Evolutionary conservation across 306 rosid genomes (phyloP), one percentile per base, ranked within the genome.

Genomic region (Quercus engelmannii): DNA sequence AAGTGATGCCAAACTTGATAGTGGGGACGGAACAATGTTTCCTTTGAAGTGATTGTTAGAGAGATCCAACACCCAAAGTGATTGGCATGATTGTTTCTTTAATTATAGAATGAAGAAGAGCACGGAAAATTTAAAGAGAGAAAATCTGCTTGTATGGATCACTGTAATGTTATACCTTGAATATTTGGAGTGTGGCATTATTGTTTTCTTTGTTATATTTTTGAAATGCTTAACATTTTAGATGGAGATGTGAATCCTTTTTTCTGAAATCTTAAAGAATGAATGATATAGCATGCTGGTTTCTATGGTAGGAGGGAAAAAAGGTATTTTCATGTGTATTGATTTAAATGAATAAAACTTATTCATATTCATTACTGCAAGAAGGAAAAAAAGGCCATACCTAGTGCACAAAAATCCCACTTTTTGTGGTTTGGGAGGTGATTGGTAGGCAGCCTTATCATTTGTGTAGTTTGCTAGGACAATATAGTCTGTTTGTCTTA

Each of bases 391-490:
- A 7, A 38, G 46, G 46, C 46, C 1, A 0, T 6, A 7, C 46
- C 46, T 7, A 38, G 11, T 2, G 46, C 46, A 38, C 46, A 0
- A 0, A 7, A 38, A 0, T 7, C 0, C 46, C 11, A 0, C 46
- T 38, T 38, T 38, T 38, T 38, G 10, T 38, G 46, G 46, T 38
- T 38, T 38, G 46, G 46, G 46, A 38, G 46, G 46, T 38, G 46
- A 38, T 38, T 38, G 46, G 46, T 7, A 38, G 46, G 46, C 46
- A 38, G 46, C 46, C 11, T 38, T 0, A 38, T 38, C 0, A 0
- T 38, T 38, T 30, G 43, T 35, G 52, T 67, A 2, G 26, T 38
- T 38, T 9, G 0, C 72, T 19, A 28, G 3, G 67, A 28, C 21
- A 33, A 2, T 12, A 10, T 46, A 23, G 33, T 69, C 57, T 61